These are phyloP conservation scores for Cryptosporidium andersoni DNA, from an alignment of 169 alveolate species.

Conservation along the genomic window DNA sequence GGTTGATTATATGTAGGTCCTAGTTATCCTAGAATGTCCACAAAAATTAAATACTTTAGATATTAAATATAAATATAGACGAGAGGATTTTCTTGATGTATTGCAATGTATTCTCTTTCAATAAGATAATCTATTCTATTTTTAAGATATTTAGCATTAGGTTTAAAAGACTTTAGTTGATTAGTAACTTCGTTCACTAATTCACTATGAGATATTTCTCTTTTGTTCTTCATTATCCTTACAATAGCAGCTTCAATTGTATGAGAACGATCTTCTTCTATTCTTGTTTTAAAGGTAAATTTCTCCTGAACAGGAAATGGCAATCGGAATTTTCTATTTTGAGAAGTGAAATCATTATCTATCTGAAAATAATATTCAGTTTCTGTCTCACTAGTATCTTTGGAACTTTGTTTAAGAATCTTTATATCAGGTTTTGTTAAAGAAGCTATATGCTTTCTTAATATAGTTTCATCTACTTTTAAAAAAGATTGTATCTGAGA, in stretches of 20 bases:
- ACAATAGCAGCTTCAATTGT: slow-evolving; percentile 92
- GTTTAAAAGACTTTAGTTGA: slow-evolving; percentile 13
- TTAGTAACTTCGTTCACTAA: slow-evolving; percentile 73
- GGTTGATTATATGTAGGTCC: no score
- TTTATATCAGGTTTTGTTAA: background rate
- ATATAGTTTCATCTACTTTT: slow-evolving; percentile 10
- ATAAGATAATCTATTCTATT: slow-evolving; percentile 24
- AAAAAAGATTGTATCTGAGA: slow-evolving; percentile 12
- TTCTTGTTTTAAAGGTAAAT: slow-evolving; percentile 68
- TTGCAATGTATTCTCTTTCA: slow-evolving; percentile 48
- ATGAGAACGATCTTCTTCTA: slow-evolving; percentile 86
- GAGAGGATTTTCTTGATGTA: slow-evolving; percentile 34
- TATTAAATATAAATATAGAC: slow-evolving; percentile 8
- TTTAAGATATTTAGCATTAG: background rate
- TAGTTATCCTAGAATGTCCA: no score
- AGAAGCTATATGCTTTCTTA: slow-evolving; percentile 39
- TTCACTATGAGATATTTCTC: slow-evolving; percentile 64
- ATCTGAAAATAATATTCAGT: slow-evolving; percentile 7
- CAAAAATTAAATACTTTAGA: no score
- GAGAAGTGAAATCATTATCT: background rate
- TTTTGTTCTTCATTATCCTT: slow-evolving; percentile 88
- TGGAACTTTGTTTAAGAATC: background rate
- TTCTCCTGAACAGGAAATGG: slow-evolving; percentile 74
- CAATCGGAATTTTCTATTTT: background rate
- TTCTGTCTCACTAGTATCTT: background rate